A percentile compares a stretch with the other conserved stretches of the same genome.
Evolutionary conservation across 345 rosid species (phyloP).

Genomic region (Brassica cretica): DNA sequence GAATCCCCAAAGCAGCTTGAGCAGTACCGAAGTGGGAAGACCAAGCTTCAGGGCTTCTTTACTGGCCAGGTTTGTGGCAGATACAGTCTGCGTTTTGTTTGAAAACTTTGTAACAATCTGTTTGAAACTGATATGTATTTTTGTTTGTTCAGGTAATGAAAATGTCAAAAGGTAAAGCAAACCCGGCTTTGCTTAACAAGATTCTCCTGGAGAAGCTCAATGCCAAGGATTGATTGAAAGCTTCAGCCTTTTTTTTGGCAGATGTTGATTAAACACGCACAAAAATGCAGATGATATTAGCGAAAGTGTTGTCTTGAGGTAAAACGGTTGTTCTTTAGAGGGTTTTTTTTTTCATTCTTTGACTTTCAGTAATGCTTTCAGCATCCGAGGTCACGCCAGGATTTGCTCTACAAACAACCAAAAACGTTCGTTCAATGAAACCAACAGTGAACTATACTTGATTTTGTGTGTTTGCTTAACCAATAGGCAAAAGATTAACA

Average conservation of each 20-base stretch:
- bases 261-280: not conserved
- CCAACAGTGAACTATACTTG: slow-evolving; percentile 3
- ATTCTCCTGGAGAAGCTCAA: slow-evolving; percentile 75
- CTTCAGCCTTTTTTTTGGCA: not conserved
- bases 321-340: not conserved
- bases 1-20: slow-evolving; percentile 89
- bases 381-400: slow-evolving; percentile 96
- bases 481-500: not conserved
- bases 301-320: not conserved
- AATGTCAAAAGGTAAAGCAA: slow-evolving; percentile 87
- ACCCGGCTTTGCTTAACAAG: slow-evolving; percentile 84
- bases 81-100: not conserved
- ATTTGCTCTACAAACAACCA: slow-evolving; percentile 61
- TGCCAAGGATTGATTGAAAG: slow-evolving; percentile 47
- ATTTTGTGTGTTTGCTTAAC: not conserved
- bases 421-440: not conserved
- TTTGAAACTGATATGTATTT: slow-evolving; percentile 12
- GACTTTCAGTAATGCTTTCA: slow-evolving; percentile 92
- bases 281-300: slow-evolving; percentile 4
- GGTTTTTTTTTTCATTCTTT: not conserved
- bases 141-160: slow-evolving; percentile 74
- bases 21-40: slow-evolving; percentile 84
- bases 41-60: slow-evolving; percentile 84
- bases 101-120: not conserved
- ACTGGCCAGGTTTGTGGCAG: slow-evolving; percentile 74